phyloP scores from a whole-genome alignment of 495 filamentous ascomycete species.

The Aspergillus sclerotiicarbonarius region DNA sequence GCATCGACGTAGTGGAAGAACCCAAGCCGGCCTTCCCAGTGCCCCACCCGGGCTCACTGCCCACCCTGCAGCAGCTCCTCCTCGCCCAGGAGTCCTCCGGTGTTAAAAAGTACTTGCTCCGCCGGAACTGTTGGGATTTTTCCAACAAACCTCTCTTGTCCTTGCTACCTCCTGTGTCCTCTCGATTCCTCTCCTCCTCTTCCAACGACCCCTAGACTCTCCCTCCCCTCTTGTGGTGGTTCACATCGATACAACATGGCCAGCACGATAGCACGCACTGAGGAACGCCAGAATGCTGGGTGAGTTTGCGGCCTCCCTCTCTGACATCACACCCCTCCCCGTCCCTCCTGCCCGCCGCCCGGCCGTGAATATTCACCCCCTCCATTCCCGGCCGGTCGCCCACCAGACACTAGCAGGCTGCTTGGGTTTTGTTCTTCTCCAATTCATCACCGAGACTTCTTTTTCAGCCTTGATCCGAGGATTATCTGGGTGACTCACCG shows the following conservation, averaged over 20 bases:
- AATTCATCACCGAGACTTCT: neutral
- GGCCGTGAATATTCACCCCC: neutral
- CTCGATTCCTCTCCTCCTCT: slow-evolving; percentile 10
- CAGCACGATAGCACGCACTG: slow-evolving; percentile 60
- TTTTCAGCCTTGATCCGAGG: neutral
- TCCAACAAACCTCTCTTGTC: slow-evolving; percentile 24
- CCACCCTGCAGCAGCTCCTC: slow-evolving; percentile 11
- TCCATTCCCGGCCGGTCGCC: neutral
- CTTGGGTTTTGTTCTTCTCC: neutral
- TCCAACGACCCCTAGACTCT: neutral
- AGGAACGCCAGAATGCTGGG: slow-evolving; percentile 62
- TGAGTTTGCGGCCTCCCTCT: slow-evolving; percentile 48
- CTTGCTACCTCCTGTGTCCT: slow-evolving; percentile 15
- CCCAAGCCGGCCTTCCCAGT: slow-evolving; percentile 1
- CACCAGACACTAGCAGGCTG: neutral
- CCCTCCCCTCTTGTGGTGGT: slow-evolving; percentile 18
- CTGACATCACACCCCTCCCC: slow-evolving; percentile 50
- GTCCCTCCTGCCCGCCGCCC: slow-evolving; percentile 17
- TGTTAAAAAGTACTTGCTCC: slow-evolving; percentile 43
- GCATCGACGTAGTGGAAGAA: slow-evolving; percentile 18
- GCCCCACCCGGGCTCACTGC: slow-evolving; percentile 18
- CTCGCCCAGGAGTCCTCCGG: slow-evolving; percentile 19
- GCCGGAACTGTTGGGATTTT: slow-evolving; percentile 33
- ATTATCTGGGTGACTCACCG: neutral
- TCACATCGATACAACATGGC: slow-evolving; percentile 50